phyloP scores from a whole-genome alignment of 1,284 basidiomycete species.

The Tylopilus orsonianus region DNA sequence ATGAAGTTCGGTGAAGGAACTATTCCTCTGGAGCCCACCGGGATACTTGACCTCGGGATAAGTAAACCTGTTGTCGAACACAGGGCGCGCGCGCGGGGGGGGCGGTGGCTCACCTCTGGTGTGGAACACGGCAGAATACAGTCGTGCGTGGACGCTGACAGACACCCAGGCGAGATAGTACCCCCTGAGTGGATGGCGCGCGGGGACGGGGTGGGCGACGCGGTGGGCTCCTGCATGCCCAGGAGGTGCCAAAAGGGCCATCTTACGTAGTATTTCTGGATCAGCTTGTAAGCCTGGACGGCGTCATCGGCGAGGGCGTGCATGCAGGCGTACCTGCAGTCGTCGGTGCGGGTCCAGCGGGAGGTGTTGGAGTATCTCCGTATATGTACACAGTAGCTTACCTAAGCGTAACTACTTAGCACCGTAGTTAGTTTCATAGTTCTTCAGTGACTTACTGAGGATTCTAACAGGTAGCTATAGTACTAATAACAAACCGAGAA shows the following conservation, averaged over 20 bases:
- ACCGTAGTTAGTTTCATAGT: too few species aligned
- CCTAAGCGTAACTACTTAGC: too few species aligned
- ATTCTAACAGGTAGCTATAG: conserved; percentile 36
- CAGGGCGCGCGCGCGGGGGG: too few species aligned
- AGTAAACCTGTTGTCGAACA: too few species aligned
- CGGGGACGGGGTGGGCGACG: conserved; percentile 50
- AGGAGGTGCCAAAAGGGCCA: conserved; percentile 90
- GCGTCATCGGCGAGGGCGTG: conserved; percentile 76
- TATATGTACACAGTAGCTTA: too few species aligned
- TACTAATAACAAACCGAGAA: conserved; percentile 41
- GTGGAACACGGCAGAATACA: conserved; percentile 93
- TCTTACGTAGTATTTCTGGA: conserved; percentile 92
- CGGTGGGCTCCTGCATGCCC: conserved; percentile 93
- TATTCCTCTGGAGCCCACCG: too few species aligned
- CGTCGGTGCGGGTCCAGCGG: conserved; percentile 78
- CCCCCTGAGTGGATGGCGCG: conserved; percentile 64
- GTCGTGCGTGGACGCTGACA: conserved; percentile 88
- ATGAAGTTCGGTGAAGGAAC: too few species aligned
- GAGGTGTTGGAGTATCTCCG: conserved; percentile 45
- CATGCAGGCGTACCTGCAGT: conserved; percentile 91
- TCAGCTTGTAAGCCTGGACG: conserved; percentile 38
- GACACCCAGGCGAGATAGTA: conserved; percentile 73
- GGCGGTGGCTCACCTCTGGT: conserved; percentile 77
- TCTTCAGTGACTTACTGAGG: too few species aligned
- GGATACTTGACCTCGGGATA: too few species aligned